phyloP scores from a whole-genome alignment of 441 rosid genomes.

The Jatropha multifida region DNA sequence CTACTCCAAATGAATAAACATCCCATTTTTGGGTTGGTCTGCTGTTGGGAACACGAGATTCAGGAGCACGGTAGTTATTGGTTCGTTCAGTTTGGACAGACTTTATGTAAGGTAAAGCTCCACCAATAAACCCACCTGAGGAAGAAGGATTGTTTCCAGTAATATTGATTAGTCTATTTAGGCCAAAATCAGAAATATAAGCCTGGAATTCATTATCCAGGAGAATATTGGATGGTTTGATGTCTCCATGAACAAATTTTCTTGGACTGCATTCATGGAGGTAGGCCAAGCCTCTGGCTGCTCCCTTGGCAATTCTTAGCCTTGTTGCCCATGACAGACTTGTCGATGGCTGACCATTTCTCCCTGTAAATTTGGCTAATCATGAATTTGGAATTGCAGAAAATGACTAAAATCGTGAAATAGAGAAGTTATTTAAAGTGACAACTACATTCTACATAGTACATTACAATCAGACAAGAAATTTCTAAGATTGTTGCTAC shows the following conservation, averaged over 20 bases:
- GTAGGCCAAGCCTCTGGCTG: conserved; percentile 89
- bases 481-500: too few relatives aligned
- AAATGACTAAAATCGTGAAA: too few relatives aligned
- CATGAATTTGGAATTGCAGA: too few relatives aligned
- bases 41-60: conserved; percentile 60
- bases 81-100: conserved; percentile 57
- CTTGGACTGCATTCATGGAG: conserved; percentile 97
- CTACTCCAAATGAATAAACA: conserved; percentile 78
- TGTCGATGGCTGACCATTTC: conserved; percentile 67
- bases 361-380: conserved; percentile 45
- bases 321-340: conserved; percentile 88
- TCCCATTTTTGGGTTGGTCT: conserved; percentile 83
- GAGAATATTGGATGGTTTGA: conserved; percentile 90
- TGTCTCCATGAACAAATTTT: conserved; percentile 78
- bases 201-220: conserved; percentile 72
- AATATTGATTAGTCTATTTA: conserved; percentile 65
- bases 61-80: conserved; percentile 76
- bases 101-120: conserved; percentile 70
- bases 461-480: background rate
- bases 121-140: conserved; percentile 76
- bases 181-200: conserved; percentile 78
- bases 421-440: background rate
- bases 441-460: background rate
- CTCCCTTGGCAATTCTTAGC: conserved; percentile 76
- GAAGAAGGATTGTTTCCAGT: conserved; percentile 69